Evolutionary conservation across 2,329 filamentous ascomycete species (phyloP).

Genomic region (Lasiodiplodia sp.): DNA sequence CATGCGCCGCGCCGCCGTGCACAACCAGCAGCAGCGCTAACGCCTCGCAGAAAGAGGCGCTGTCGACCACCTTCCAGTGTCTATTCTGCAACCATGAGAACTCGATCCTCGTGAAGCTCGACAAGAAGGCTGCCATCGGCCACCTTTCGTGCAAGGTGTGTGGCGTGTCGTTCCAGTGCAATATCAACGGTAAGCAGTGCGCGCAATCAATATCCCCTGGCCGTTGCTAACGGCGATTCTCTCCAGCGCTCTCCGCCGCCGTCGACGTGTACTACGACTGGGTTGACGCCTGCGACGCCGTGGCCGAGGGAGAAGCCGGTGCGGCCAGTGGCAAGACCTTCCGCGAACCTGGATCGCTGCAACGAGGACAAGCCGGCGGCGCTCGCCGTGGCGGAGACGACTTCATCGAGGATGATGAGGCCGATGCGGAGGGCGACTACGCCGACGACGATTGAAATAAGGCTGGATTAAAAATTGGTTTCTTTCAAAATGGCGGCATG

Average conservation of each 20-base stretch:
- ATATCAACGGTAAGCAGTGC: constrained; percentile 79
- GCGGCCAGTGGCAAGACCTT: constrained; percentile 39
- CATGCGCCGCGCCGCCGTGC: constrained; percentile 12
- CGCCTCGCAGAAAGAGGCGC: constrained; percentile 62
- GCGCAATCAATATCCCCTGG: neutral
- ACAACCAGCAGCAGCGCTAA: constrained; percentile 16
- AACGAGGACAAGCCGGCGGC: constrained; percentile 18
- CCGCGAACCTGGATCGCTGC: constrained; percentile 19
- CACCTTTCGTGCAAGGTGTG: constrained; percentile 90
- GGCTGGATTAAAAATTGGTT: neutral
- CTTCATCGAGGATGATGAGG: constrained; percentile 49
- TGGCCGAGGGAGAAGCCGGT: constrained; percentile 66
- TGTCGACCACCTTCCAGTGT: constrained; percentile 89
- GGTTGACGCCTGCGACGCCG: constrained; percentile 90
- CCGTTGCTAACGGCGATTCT: neutral
- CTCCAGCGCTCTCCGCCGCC: constrained; percentile 80
- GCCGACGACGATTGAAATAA: constrained; percentile 35
- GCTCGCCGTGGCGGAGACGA: constrained; percentile 35
- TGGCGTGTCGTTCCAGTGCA: constrained; percentile 90
- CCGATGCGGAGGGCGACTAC: constrained; percentile 49
- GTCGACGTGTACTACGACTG: constrained; percentile 98
- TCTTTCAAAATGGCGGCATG: constrained; percentile 20
- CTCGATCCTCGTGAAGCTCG: constrained; percentile 86
- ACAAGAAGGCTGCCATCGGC: constrained; percentile 90
- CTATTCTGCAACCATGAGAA: constrained; percentile 99